Conservation (phyloP, 1,284 basidiomycete species). For the Cutaneotrichosporon cyanovorans region DNA sequence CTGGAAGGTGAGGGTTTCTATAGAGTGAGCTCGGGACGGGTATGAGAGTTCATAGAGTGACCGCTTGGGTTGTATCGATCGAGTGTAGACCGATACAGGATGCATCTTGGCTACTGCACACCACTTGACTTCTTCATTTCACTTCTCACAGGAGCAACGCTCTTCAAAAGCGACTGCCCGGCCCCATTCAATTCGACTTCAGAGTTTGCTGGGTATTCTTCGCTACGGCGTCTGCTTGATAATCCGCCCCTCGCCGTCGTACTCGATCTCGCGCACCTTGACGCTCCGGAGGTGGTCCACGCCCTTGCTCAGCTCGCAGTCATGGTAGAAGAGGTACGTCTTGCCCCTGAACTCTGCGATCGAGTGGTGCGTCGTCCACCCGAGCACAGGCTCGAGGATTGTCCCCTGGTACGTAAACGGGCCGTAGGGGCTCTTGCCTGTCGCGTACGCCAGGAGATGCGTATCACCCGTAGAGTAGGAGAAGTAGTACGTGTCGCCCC, state of each 20-base stretch:
- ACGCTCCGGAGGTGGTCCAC: conserved; percentile 31
- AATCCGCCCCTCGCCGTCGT: conserved; percentile 19
- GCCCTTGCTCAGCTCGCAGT: conserved; percentile 31
- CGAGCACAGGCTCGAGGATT: conserved; percentile 31
- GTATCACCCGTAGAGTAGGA: conserved; percentile 38
- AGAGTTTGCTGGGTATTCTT: no score
- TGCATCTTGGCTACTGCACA: no score
- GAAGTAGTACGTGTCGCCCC: conserved; percentile 31
- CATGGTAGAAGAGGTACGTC: conserved; percentile 36
- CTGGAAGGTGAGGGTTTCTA: background rate
- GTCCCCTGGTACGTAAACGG: conserved; percentile 33
- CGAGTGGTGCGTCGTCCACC: conserved; percentile 38
- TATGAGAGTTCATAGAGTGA: no score
- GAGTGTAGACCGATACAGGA: no score
- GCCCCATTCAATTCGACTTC: no score
- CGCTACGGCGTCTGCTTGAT: conserved; percentile 10
- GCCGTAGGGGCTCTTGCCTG: conserved; percentile 22
- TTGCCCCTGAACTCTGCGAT: conserved; percentile 30
- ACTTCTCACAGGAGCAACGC: no score
- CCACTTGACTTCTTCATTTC: no score
- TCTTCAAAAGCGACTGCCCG: no score
- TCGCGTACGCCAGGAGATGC: conserved; percentile 32
- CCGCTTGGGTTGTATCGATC: no score
- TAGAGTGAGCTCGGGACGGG: no score
- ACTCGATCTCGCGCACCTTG: conserved; percentile 28